Evolutionary conservation across 2,329 filamentous ascomycete genomes (phyloP).

Genomic region (Botrytis paeoniae): DNA sequence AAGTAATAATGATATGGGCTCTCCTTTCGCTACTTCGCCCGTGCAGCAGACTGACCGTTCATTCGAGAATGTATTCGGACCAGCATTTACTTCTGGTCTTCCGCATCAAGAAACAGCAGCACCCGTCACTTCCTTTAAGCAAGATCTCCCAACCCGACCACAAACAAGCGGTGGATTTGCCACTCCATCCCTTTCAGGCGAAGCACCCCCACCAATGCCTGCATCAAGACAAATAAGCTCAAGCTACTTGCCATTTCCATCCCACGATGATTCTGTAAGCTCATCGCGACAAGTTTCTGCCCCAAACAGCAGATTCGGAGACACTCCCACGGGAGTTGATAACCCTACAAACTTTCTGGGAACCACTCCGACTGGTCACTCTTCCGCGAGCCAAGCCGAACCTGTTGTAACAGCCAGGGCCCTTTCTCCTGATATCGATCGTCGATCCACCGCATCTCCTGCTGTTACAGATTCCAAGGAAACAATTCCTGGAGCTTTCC

Average conservation of each 20-base stretch:
- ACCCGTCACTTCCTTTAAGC: slow-evolving; percentile 61
- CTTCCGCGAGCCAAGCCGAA: slow-evolving; percentile 29
- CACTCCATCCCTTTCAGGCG: slow-evolving; percentile 56
- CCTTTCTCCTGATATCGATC: slow-evolving; percentile 35
- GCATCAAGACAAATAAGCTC: slow-evolving; percentile 77
- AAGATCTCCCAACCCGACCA: slow-evolving; percentile 34
- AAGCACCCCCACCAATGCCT: slow-evolving; percentile 58
- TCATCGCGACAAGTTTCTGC: slow-evolving; percentile 78
- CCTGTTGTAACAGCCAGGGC: slow-evolving; percentile 29
- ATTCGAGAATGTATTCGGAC: slow-evolving; percentile 85
- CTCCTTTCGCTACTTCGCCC: slow-evolving; percentile 42
- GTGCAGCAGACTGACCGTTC: slow-evolving; percentile 56
- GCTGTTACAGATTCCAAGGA: slow-evolving; percentile 37
- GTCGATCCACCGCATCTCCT: slow-evolving; percentile 35
- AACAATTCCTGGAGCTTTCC: slow-evolving; percentile 52
- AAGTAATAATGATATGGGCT: slow-evolving; percentile 52
- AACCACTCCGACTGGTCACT: slow-evolving; percentile 36
- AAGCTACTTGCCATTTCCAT: slow-evolving; percentile 68
- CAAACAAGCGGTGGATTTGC: slow-evolving; percentile 31
- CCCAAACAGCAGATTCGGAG: slow-evolving; percentile 63
- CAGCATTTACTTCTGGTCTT: slow-evolving; percentile 52
- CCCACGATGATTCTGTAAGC: slow-evolving; percentile 64
- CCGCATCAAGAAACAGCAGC: slow-evolving; percentile 41
- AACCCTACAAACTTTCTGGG: slow-evolving; percentile 40
- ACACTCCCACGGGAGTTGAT: slow-evolving; percentile 41